A percentile compares a stretch with the other conserved stretches of the same genome.
phyloP scores from a whole-genome alignment of 2,329 filamentous ascomycete genomes.

The Aspergillus sp. region DNA sequence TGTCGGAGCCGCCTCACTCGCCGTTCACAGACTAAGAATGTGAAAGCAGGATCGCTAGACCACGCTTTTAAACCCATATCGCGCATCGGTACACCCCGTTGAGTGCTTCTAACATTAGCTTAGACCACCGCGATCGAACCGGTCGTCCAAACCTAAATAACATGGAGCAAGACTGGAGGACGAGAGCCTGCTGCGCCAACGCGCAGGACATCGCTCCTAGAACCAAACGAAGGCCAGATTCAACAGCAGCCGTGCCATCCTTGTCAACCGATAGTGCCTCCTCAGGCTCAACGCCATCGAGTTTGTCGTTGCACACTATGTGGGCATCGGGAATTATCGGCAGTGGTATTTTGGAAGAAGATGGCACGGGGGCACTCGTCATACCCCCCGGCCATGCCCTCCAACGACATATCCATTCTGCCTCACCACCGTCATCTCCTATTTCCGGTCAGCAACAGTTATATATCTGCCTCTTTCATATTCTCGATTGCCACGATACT shows the following conservation, averaged over 20 bases:
- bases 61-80: constrained; percentile 17
- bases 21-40: constrained; percentile 20
- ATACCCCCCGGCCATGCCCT: constrained; percentile 18
- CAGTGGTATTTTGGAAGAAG: constrained; percentile 27
- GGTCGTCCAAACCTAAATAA: neutral
- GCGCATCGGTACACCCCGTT: constrained; percentile 9
- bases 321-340: constrained; percentile 22
- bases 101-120: constrained; percentile 2
- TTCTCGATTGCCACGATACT: constrained; percentile 43
- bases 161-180: constrained; percentile 4
- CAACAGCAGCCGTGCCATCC: constrained; percentile 28
- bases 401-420: constrained; percentile 5
- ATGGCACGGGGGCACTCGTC: constrained; percentile 31
- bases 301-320: constrained; percentile 32
- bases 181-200: neutral
- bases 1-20: constrained; percentile 12
- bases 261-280: constrained; percentile 31
- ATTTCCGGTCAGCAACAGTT: constrained; percentile 10
- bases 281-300: constrained; percentile 25
- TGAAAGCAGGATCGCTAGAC: constrained; percentile 22
- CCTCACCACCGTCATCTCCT: constrained; percentile 4
- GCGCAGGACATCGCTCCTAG: neutral
- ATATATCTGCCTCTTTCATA: constrained; percentile 46
- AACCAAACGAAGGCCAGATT: constrained; percentile 13
- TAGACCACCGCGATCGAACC: neutral